These are phyloP conservation scores for Paramecium octaurelia DNA, from an alignment of 73 alveolate genomes.

Conservation along the genomic window DNA sequence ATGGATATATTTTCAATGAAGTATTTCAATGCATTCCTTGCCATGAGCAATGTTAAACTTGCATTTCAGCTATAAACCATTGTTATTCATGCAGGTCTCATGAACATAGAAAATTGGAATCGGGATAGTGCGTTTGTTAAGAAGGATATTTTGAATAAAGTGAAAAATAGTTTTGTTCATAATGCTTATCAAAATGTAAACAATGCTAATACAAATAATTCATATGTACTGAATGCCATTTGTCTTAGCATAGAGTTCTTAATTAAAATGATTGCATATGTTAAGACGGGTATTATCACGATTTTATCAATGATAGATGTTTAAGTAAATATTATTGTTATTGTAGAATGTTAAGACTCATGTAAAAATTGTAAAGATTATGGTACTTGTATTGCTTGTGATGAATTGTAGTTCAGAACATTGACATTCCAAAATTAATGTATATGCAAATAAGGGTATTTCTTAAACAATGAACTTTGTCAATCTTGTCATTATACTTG, in stretches of 20 bases:
- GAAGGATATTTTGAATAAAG: neutral
- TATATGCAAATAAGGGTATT: neutral
- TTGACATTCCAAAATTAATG: neutral
- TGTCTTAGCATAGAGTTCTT: neutral
- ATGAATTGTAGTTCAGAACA: neutral
- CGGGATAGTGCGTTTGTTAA: neutral
- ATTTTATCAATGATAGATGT: neutral
- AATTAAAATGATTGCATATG: neutral
- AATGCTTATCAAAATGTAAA: neutral
- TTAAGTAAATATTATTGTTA: neutral
- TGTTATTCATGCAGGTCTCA: neutral
- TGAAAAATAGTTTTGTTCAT: neutral
- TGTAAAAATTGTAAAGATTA: neutral
- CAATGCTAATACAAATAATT: neutral
- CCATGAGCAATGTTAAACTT: neutral
- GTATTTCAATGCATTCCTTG: neutral
- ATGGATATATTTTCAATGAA: neutral
- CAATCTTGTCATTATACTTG: neutral
- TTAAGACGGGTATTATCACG: neutral
- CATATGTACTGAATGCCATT: neutral
- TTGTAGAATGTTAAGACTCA: neutral
- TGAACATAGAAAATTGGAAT: neutral
- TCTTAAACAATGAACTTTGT: neutral
- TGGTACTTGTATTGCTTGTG: neutral
- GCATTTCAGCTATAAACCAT: neutral